phyloP scores from a whole-genome alignment of 257 asterid genomes.

The Solanum chilense region DNA sequence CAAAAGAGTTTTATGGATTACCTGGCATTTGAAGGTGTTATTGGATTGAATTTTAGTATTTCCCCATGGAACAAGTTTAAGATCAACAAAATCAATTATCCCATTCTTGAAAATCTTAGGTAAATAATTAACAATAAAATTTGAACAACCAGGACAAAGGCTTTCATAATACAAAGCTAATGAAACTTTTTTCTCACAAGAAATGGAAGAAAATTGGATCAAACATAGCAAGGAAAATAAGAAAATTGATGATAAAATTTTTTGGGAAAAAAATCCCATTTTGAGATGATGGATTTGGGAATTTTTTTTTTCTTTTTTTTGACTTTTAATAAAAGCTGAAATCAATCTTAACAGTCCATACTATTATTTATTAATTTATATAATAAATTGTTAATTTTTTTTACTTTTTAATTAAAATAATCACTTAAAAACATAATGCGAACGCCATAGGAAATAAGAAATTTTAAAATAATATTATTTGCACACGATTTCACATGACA shows the following conservation, averaged over 20 bases:
- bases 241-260: neutral
- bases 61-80: slow-evolving; percentile 38
- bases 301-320: neutral
- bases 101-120: slow-evolving; percentile 23
- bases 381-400: no score
- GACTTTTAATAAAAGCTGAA: neutral
- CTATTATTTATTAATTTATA: no score
- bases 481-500: neutral
- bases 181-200: neutral
- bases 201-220: neutral
- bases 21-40: slow-evolving; percentile 11
- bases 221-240: neutral
- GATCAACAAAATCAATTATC: slow-evolving; percentile 17
- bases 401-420: no score
- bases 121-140: slow-evolving; percentile 18
- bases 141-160: slow-evolving; percentile 31
- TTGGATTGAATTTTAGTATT: slow-evolving; percentile 23
- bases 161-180: slow-evolving; percentile 30
- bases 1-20: neutral
- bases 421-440: neutral
- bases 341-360: no score
- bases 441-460: neutral
- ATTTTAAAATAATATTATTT: neutral
- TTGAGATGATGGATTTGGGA: neutral
- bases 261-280: neutral